Evolutionary conservation across 2,329 filamentous ascomycete species (phyloP).

Genomic region (Xylaria sp.): DNA sequence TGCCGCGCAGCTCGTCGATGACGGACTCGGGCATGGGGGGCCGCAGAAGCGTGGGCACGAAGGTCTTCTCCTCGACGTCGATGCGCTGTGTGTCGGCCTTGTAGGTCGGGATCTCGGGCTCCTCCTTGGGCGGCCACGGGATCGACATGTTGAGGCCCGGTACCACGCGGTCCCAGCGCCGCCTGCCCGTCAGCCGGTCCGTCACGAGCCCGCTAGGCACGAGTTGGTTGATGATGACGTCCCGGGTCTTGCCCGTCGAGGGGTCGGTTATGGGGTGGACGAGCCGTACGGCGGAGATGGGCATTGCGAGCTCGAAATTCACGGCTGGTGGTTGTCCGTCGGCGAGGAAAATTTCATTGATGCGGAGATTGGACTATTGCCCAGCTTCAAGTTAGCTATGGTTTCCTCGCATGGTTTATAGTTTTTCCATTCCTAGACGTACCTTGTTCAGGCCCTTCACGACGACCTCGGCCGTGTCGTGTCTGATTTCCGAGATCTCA

Average conservation of each 20-base stretch:
- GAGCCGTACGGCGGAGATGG: constrained; percentile 80
- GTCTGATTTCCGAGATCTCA: constrained; percentile 68
- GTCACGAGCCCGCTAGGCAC: constrained; percentile 62
- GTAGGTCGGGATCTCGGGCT: constrained; percentile 64
- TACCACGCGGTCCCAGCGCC: constrained; percentile 69
- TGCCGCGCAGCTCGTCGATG: constrained; percentile 86
- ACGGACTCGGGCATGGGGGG: constrained; percentile 83
- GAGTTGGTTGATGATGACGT: constrained; percentile 82
- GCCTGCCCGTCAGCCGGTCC: constrained; percentile 62
- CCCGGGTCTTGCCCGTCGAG: constrained; percentile 71
- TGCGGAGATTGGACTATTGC: constrained; percentile 53
- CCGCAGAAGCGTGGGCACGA: constrained; percentile 78
- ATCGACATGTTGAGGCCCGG: constrained; percentile 78
- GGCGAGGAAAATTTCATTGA: constrained; percentile 55
- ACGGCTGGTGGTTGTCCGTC: constrained; percentile 56
- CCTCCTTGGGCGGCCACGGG: constrained; percentile 75
- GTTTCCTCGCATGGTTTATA: neutral
- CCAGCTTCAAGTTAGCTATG: constrained; percentile 27
- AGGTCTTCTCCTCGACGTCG: constrained; percentile 79
- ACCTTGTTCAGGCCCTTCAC: constrained; percentile 74
- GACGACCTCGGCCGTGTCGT: constrained; percentile 66
- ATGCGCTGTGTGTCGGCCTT: constrained; percentile 78
- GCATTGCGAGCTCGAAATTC: constrained; percentile 66
- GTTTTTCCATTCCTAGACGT: constrained; percentile 50
- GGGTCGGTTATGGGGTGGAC: constrained; percentile 80